Conservation (phyloP, 2,329 filamentous ascomycete genomes). For the Stachybotrys echinatus region DNA sequence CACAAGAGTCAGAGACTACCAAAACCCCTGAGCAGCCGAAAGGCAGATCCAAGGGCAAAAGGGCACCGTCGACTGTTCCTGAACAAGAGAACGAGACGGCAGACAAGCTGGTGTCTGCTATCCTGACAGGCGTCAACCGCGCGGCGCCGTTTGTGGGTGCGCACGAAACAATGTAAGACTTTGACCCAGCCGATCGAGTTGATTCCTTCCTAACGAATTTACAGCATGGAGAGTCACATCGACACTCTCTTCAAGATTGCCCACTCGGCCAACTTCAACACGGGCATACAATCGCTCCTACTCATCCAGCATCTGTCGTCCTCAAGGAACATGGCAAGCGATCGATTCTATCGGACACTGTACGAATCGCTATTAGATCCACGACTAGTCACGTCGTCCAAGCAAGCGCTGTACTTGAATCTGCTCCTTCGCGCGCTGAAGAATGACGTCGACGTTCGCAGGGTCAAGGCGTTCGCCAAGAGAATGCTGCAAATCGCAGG, state of each 20-base stretch:
- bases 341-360: conserved; percentile 90
- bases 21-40: conserved; percentile 21
- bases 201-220: conserved; percentile 8
- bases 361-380: conserved; percentile 95
- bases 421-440: conserved; percentile 84
- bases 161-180: conserved; percentile 67
- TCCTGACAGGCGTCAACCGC: conserved; percentile 91
- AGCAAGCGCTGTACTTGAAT: conserved; percentile 93
- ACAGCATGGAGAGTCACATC: conserved; percentile 76
- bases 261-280: conserved; percentile 98
- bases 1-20: conserved; percentile 35
- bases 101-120: conserved; percentile 87
- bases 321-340: conserved; percentile 73
- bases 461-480: conserved; percentile 95
- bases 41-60: conserved; percentile 7
- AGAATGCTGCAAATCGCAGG: conserved; percentile 81
- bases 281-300: conserved; percentile 90
- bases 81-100: conserved; percentile 62
- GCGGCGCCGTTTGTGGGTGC: conserved; percentile 88
- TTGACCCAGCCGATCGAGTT: not conserved
- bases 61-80: conserved; percentile 12
- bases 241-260: conserved; percentile 94
- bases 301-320: conserved; percentile 88
- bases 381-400: conserved; percentile 81
- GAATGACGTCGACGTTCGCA: conserved; percentile 80